Conservation (phyloP, 768 basidiomycete species). For the Suillus alpinus region DNA sequence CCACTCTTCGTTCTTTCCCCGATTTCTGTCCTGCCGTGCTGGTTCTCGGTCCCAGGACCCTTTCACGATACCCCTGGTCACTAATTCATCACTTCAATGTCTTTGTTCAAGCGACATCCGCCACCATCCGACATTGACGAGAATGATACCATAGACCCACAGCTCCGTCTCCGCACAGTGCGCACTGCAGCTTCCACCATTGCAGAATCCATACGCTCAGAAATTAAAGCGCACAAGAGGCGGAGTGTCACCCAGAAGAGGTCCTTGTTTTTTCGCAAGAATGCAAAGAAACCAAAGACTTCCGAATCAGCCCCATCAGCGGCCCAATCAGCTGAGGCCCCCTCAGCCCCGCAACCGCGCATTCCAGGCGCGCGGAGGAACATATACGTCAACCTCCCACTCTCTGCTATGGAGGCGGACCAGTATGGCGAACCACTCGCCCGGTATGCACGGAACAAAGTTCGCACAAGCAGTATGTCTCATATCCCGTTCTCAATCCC, state of each 20-base stretch:
- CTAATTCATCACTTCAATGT: constrained; percentile 29
- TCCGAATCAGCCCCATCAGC: constrained; percentile 31
- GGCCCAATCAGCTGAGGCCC: constrained; percentile 14
- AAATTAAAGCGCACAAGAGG: constrained; percentile 63
- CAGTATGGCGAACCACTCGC: constrained; percentile 70
- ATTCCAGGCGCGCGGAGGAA: constrained; percentile 61
- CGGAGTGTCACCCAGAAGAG: constrained; percentile 47
- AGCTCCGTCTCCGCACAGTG: constrained; percentile 86
- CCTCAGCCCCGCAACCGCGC: constrained; percentile 17
- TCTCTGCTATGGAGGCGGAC: constrained; percentile 64
- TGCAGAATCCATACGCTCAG: constrained; percentile 80
- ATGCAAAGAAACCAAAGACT: constrained; percentile 39
- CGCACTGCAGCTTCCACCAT: constrained; percentile 90
- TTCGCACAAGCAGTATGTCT: constrained; percentile 84
- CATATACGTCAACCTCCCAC: constrained; percentile 75
- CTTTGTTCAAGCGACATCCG: constrained; percentile 38
- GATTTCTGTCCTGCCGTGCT: constrained; percentile 27
- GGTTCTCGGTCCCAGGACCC: constrained; percentile 23
- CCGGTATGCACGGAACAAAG: constrained; percentile 90
- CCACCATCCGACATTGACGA: constrained; percentile 52
- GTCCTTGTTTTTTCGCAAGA: constrained; percentile 57
- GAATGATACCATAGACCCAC: constrained; percentile 74
- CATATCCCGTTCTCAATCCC: not conserved
- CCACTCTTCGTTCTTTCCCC: constrained; percentile 6
- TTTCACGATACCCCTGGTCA: constrained; percentile 18